These are phyloP conservation scores for Tricholoma hemisulphureum DNA, from an alignment of 768 basidiomycete species.

Conservation along the genomic window DNA sequence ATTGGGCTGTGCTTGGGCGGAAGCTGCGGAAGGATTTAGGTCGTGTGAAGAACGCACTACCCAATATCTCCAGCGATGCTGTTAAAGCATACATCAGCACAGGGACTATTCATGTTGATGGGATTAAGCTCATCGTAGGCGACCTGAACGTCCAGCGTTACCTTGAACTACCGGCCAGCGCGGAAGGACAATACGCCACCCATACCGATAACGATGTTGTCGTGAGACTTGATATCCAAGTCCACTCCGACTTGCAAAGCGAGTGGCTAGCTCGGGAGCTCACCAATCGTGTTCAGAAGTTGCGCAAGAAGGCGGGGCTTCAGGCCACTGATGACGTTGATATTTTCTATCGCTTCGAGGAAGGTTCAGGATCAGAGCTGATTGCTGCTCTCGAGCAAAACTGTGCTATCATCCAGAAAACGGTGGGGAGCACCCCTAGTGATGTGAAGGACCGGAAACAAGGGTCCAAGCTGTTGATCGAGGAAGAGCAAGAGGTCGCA, in stretches of 20 bases:
- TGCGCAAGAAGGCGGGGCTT: conserved; percentile 93
- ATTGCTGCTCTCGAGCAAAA: conserved; percentile 63
- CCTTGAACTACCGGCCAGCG: conserved; percentile 69
- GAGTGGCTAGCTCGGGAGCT: conserved; percentile 90
- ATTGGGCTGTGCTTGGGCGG: conserved; percentile 91
- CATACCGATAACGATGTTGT: conserved; percentile 96
- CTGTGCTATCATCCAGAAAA: conserved; percentile 66
- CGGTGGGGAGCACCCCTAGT: conserved; percentile 68
- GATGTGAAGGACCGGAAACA: conserved; percentile 54
- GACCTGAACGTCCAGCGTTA: conserved; percentile 90
- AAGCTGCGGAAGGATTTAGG: conserved; percentile 91
- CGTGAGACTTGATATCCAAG: conserved; percentile 84
- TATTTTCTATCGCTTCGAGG: conserved; percentile 80
- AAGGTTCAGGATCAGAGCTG: conserved; percentile 63
- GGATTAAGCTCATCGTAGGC: conserved; percentile 86
- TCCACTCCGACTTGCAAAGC: conserved; percentile 80
- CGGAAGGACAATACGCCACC: conserved; percentile 68
- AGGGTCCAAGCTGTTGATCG: conserved; percentile 55
- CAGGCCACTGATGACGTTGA: conserved; percentile 94
- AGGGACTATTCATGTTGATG: conserved; percentile 81
- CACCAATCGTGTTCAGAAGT: conserved; percentile 89
- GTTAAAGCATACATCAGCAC: conserved; percentile 74
- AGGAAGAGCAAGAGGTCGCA: conserved; percentile 86
- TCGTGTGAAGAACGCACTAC: conserved; percentile 86
- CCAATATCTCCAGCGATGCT: conserved; percentile 74